Conservation (phyloP, 23 red algal species). For the Cyanidiococcus yangmingshanensis region DNA sequence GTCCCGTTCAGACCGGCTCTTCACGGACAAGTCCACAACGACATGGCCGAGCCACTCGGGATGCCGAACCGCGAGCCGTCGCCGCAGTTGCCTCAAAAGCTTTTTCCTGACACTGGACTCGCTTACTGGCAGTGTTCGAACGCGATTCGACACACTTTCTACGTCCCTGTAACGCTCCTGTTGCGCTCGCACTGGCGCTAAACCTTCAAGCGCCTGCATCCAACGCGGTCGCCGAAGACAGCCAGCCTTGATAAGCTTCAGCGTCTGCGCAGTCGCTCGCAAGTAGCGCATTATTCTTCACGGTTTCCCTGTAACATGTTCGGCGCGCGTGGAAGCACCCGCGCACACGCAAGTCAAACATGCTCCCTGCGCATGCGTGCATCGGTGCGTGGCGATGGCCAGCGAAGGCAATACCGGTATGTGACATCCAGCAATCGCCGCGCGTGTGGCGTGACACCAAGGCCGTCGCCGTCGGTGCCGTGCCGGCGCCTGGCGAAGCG, state of each 20-base stretch:
- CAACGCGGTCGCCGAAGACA: neutral
- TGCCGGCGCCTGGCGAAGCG: too few relatives aligned
- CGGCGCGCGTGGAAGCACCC: too few relatives aligned
- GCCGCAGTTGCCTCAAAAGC: neutral
- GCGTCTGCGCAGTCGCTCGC: neutral
- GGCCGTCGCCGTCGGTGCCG: too few relatives aligned
- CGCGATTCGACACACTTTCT: neutral
- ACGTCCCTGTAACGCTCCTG: neutral
- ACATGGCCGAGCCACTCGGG: neutral
- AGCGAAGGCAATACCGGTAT: too few relatives aligned
- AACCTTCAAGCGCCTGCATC: neutral
- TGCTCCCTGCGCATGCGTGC: too few relatives aligned
- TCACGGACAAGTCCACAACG: neutral
- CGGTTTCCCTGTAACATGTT: too few relatives aligned
- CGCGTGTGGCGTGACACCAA: too few relatives aligned
- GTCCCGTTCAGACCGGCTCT: neutral
- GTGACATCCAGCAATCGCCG: too few relatives aligned
- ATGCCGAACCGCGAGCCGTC: neutral
- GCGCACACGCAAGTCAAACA: too few relatives aligned
- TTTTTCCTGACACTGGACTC: neutral
- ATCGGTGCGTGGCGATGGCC: too few relatives aligned
- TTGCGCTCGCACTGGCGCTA: neutral
- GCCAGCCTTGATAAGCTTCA: neutral
- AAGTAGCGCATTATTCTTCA: neutral
- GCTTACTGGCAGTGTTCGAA: neutral